Conservation (phyloP, 495 filamentous ascomycete genomes). For the Xylaria castorea region DNA sequence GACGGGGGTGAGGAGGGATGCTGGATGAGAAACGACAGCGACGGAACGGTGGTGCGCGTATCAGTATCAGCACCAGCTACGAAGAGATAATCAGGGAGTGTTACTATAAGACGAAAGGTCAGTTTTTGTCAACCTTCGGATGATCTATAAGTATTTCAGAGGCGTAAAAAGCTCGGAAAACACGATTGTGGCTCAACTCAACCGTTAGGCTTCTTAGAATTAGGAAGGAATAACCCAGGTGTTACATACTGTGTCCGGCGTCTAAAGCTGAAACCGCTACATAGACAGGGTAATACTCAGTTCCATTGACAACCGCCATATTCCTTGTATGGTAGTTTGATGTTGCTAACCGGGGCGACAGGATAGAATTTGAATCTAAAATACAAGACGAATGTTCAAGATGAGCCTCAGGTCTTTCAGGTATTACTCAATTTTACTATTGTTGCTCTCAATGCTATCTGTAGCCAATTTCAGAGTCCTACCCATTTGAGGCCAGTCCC, state of each 20-base stretch:
- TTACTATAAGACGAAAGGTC: slow-evolving; percentile 21
- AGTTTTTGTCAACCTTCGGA: not conserved
- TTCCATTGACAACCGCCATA: not conserved
- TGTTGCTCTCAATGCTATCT: not conserved
- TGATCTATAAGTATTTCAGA: not conserved
- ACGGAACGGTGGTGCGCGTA: slow-evolving; percentile 42
- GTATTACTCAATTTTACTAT: not conserved
- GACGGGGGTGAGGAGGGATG: slow-evolving; percentile 27
- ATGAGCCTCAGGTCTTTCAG: not conserved
- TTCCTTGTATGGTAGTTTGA: not conserved
- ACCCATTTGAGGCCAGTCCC: not conserved
- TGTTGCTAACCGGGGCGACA: not conserved
- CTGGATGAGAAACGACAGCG: slow-evolving; percentile 48
- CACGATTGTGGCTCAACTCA: not conserved
- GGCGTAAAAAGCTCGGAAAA: not conserved
- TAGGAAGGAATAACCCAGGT: not conserved
- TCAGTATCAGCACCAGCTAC: slow-evolving; percentile 43
- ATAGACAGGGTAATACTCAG: slow-evolving; percentile 21
- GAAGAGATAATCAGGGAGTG: slow-evolving; percentile 47
- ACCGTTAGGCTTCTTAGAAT: not conserved
- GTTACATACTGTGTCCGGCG: slow-evolving; percentile 34
- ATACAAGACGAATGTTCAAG: not conserved
- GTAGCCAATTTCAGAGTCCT: not conserved
- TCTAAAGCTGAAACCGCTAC: slow-evolving; percentile 42
- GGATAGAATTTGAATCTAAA: not conserved